A percentile compares a stretch with the other conserved stretches of the same genome.
Evolutionary conservation across 768 basidiomycete genomes (phyloP).

Genomic region (Sarcomyxa edulis): DNA sequence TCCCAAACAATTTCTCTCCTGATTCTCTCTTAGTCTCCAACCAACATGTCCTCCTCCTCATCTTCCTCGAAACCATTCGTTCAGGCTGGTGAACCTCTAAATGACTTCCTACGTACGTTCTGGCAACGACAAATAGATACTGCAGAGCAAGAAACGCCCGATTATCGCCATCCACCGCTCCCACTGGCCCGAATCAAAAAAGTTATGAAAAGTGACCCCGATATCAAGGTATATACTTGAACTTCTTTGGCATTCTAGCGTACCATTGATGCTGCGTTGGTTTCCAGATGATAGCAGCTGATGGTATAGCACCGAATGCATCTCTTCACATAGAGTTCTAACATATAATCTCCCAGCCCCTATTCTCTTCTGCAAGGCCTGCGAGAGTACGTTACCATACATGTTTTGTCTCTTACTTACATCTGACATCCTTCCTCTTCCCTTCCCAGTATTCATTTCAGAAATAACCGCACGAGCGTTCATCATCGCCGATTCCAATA

Average conservation of each 20-base stretch:
- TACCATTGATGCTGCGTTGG: slow-evolving; percentile 3
- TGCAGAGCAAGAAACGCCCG: slow-evolving; percentile 84
- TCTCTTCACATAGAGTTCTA: slow-evolving; percentile 10
- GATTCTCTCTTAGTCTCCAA: too few species aligned
- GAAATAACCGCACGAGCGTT: slow-evolving; percentile 96
- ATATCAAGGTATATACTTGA: slow-evolving; percentile 68
- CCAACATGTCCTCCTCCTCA: too few species aligned
- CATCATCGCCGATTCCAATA: slow-evolving; percentile 92
- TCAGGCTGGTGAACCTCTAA: slow-evolving; percentile 79
- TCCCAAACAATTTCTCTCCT: too few species aligned
- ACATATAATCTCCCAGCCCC: slow-evolving; percentile 51
- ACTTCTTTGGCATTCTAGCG: slow-evolving; percentile 8
- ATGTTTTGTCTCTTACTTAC: slow-evolving; percentile 1
- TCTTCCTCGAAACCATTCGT: slow-evolving; percentile 68
- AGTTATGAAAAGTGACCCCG: slow-evolving; percentile 98
- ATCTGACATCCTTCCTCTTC: neutral
- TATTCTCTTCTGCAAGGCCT: slow-evolving; percentile 95
- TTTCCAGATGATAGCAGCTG: slow-evolving; percentile 94
- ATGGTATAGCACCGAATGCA: slow-evolving; percentile 47
- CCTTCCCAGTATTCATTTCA: slow-evolving; percentile 80
- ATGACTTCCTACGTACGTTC: slow-evolving; percentile 80
- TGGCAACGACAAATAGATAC: slow-evolving; percentile 88
- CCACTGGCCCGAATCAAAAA: slow-evolving; percentile 97
- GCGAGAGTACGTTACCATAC: slow-evolving; percentile 89
- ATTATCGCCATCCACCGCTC: slow-evolving; percentile 82